A percentile compares a stretch with the other conserved stretches of the same genome.
Conservation (phyloP, 139 green algal species). For the Chlamydomonas sphaeroides region DNA sequence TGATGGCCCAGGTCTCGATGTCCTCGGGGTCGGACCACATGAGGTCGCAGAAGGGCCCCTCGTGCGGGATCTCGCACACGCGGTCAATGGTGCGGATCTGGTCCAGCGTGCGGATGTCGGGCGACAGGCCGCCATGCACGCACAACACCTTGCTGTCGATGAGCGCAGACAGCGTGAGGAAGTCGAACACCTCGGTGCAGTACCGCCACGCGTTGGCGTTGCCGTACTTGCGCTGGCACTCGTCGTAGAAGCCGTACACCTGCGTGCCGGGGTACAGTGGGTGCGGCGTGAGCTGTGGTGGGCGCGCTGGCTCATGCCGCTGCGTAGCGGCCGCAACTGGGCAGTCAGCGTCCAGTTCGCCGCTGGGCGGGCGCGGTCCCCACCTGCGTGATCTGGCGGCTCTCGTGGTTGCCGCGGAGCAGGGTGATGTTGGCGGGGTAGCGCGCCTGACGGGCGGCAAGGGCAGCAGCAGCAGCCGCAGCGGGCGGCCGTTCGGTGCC, state of each 20-base stretch:
- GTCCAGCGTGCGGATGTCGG: conserved; percentile 91
- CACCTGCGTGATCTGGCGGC: conserved; percentile 94
- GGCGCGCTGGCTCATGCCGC: no score
- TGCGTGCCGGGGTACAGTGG: no score
- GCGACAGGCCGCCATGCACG: conserved; percentile 97
- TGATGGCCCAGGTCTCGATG: conserved; percentile 97
- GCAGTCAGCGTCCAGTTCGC: no score
- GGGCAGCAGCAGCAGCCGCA: no score
- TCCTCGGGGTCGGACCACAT: conserved; percentile 99
- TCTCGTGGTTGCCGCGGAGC: conserved; percentile 98
- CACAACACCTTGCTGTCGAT: conserved; percentile 95
- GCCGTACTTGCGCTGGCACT: conserved; percentile 99
- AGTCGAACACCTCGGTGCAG: conserved; percentile 99
- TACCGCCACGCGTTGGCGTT: conserved; percentile 97
- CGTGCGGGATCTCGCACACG: conserved; percentile 98
- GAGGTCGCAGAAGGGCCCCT: conserved; percentile 96
- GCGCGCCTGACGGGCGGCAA: conserved; percentile 63
- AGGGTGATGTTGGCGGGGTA: conserved; percentile 97
- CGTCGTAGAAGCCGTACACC: conserved; percentile 99
- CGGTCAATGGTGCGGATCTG: conserved; percentile 97
- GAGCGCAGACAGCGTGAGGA: conserved; percentile 87
- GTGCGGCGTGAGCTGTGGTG: no score
- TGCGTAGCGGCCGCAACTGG: no score
- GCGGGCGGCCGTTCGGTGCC: no score
- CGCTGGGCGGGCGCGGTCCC: no score